Evolutionary conservation across 176 grass and related monocot species (phyloP), one percentile per base, ranked within the genome.

Genomic region (Carex scoparia): DNA sequence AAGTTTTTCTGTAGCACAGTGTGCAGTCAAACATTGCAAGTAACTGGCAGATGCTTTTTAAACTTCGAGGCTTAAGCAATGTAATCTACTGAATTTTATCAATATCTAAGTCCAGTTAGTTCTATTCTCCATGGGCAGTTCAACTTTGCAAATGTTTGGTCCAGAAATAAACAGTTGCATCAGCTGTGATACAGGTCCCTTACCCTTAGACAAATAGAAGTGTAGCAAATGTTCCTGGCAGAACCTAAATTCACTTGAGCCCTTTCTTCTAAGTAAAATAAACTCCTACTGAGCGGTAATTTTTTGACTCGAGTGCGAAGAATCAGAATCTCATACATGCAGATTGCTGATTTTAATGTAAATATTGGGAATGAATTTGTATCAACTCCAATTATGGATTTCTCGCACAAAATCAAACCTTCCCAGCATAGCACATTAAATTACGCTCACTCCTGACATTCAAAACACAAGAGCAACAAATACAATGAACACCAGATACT

Each of bases 111-210:
- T 48, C 14, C 19, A 42, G 7, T 38, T 74, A 16, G 28, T 16
- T 48, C 30, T 40, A 37, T 40, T 74, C 31, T 74, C 15, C 23
- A 61, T 6, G 15, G 60, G 60, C 16, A 23, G 60, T 61, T 61
- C 60, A 61, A 61, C 8, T 61, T 19, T 19, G 5, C 60, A 61
- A 23, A 61, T 7, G 60, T 61, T 19, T 27, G 60, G 18, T 61
- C 89, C 62, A 91, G 89, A 82, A 98, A 94, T 77, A 94, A 94
- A 66, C 89, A 98, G 81, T 85, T 95, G 3, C 91, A 86, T 71
- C 96, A 98, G 69, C 85, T 98, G 55, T 98, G 96, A 93, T 98
- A 98, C 80, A 83, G 93, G 4, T 95, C 93, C 65, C 96, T 98
- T 85, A 94, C 93, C 8, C 85, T 98, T 44, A 88, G 88, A 35